These are phyloP conservation scores for Pilaira anomala DNA, from an alignment of 192 early-diverging fungal species.

Conservation along the genomic window DNA sequence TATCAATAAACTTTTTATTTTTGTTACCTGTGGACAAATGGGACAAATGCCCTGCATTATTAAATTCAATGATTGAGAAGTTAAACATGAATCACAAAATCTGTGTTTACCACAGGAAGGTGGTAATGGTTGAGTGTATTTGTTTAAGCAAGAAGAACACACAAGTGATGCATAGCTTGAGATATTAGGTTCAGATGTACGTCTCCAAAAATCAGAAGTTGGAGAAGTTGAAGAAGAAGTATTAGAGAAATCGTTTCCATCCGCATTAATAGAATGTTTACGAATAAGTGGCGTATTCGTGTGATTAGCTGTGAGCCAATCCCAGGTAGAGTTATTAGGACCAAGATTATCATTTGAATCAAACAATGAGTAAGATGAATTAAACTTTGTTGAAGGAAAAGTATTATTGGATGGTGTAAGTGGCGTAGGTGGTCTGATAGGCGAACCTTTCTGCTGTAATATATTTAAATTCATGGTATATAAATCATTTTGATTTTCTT, in stretches of 20 bases:
- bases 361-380: no score
- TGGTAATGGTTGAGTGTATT: not conserved
- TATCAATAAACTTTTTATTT: no score
- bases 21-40: conserved; percentile 9
- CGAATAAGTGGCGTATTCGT: not conserved
- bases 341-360: no score
- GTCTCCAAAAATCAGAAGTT: conserved; percentile 3
- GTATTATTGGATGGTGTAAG: no score
- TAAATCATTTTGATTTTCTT: not conserved
- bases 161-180: not conserved
- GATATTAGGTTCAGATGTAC: conserved; percentile 1
- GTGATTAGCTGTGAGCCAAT: no score
- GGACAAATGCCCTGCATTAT: not conserved
- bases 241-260: not conserved
- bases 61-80: conserved; percentile 8
- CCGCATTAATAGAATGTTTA: conserved; percentile 4
- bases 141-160: not conserved
- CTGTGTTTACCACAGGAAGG: not conserved
- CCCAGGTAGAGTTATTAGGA: no score
- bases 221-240: no score
- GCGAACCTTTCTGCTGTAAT: not conserved
- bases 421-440: no score
- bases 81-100: conserved; percentile 9
- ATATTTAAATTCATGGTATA: not conserved
- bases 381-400: no score